Conservation (phyloP, 2,329 filamentous ascomycete genomes). For the Aspergillus arachidicola region DNA sequence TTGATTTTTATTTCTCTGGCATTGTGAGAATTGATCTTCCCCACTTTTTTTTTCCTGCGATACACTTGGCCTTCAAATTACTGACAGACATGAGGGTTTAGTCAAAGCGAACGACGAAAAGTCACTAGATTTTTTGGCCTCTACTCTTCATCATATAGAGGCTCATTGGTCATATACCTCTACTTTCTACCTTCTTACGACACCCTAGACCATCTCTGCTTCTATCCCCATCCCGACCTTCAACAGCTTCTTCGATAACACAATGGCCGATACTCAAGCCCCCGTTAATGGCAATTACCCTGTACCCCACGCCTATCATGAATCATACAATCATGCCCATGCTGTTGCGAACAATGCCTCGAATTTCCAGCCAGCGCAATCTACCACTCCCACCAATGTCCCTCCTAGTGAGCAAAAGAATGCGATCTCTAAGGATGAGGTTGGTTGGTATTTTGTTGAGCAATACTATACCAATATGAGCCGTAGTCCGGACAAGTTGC, state of each 20-base stretch:
- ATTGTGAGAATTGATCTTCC: constrained; percentile 28
- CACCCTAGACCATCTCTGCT: constrained; percentile 1
- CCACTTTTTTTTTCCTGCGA: background rate
- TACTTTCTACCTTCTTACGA: constrained; percentile 3
- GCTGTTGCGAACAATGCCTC: constrained; percentile 38
- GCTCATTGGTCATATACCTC: constrained; percentile 13
- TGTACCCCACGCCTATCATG: constrained; percentile 42
- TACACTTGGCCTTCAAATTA: background rate
- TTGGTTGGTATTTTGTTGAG: constrained; percentile 99
- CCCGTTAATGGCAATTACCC: constrained; percentile 47
- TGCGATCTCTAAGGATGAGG: constrained; percentile 78
- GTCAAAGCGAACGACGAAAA: constrained; percentile 15
- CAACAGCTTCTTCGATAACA: constrained; percentile 22
- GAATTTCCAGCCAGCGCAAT: constrained; percentile 43
- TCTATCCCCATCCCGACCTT: constrained; percentile 5
- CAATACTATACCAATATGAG: constrained; percentile 98
- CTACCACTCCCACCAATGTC: constrained; percentile 43
- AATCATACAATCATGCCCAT: constrained; percentile 39
- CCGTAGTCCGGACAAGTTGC: constrained; percentile 90
- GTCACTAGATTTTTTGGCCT: constrained; percentile 21
- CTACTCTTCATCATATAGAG: constrained; percentile 22
- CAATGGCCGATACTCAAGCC: constrained; percentile 45
- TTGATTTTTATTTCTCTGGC: constrained; percentile 28
- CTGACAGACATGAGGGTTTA: background rate
- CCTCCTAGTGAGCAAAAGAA: constrained; percentile 43